Evolutionary conservation across 306 rosid genomes (phyloP), one percentile per base, ranked within the genome.

Genomic region (Pueraria montana): DNA sequence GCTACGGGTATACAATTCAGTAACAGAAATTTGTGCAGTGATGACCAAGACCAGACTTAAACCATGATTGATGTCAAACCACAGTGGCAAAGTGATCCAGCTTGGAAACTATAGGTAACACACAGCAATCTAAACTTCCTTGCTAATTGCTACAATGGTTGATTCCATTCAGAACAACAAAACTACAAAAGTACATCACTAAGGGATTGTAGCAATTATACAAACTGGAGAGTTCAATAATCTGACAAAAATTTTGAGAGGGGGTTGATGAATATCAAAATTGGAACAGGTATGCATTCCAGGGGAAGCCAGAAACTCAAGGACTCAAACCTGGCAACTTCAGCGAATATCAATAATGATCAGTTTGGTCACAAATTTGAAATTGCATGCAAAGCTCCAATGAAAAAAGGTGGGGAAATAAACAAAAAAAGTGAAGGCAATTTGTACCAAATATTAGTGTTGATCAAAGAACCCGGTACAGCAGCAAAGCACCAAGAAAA

Each of bases 311-410:
- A 70, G 61, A 36, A 80, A 76, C 61, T 34, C 70, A 84, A 30
- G 40, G 82, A 64, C 79, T 84, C 76, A 87, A 58, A 73, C 59
- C 69, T 59, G 62, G 48, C 59, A 76, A 78, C 72, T 58, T 85
- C 63, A 72, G 49, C 40, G 24, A 67, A 52, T 52, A n/a, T 52
- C 59, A 53, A 66, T 43, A 56, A 75, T 7, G n/a, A 84, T 81
- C 59, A 76, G 26, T 58, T 17, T 45, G 77, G 79, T 85, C 76
- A 79, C 58, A 81, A 64, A 30, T 23, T 50, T 58, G 10, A 69
- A 59, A 59, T 36, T 69, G 36, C 65, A 46, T n/a, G 46, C 65
- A 46, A 38, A 38, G 2, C 43, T 6, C 43, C 55, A 32, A 49
- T 38, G 12, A 61, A 63, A 20, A 38, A 17, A 50, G 48, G 38